phyloP scores from a whole-genome alignment of 1,284 basidiomycete species.

The Ganoderma boninense region DNA sequence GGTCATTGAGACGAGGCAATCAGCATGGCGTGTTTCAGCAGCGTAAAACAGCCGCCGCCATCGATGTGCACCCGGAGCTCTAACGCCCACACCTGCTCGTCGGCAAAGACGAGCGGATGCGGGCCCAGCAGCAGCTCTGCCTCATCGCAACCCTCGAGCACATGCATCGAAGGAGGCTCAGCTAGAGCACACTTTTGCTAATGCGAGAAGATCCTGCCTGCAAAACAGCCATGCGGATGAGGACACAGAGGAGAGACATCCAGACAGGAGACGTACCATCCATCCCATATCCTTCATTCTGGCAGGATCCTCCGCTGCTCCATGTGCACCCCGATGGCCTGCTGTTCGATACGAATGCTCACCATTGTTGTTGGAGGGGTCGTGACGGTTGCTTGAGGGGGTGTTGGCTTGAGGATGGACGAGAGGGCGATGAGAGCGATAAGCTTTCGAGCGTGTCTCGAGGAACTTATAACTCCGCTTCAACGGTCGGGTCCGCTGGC shows the following conservation, averaged over 20 bases:
- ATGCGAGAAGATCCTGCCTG: conserved; percentile 37
- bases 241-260: conserved; percentile 47
- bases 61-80: conserved; percentile 71
- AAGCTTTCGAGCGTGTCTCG: conserved; percentile 14
- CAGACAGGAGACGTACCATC: conserved; percentile 58
- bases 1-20: conserved; percentile 88
- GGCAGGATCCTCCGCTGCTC: conserved; percentile 45
- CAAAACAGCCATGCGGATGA: conserved; percentile 16
- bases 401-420: conserved; percentile 47
- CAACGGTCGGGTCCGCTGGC: not conserved
- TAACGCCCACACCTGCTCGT: conserved; percentile 51
- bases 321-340: conserved; percentile 37
- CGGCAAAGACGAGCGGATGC: conserved; percentile 36
- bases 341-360: conserved; percentile 39
- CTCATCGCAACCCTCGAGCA: conserved; percentile 32
- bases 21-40: conserved; percentile 54
- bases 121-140: conserved; percentile 57
- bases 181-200: conserved; percentile 36
- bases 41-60: conserved; percentile 46
- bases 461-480: conserved; percentile 18
- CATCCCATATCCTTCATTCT: conserved; percentile 46
- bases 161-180: conserved; percentile 34
- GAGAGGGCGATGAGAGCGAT: conserved; percentile 21
- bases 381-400: conserved; percentile 32
- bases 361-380: conserved; percentile 52